Evolutionary conservation across 331 rosid species (phyloP).

Genomic region (Quercus phellos): DNA sequence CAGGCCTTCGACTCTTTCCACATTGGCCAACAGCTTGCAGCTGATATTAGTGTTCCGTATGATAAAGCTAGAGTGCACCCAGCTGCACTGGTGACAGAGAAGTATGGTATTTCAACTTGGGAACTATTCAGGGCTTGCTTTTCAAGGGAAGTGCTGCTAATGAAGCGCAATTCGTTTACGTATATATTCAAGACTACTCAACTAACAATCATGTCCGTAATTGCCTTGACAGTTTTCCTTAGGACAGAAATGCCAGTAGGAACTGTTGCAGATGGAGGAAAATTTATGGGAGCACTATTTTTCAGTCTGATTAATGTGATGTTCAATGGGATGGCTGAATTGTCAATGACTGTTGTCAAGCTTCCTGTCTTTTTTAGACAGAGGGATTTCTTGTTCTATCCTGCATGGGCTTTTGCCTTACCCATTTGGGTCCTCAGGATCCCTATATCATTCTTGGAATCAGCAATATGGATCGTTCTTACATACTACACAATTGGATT

Average conservation of each 20-base stretch:
- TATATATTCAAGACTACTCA: constrained; percentile 50
- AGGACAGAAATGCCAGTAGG: constrained; percentile 53
- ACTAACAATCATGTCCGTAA: constrained; percentile 37
- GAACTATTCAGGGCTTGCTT: constrained; percentile 64
- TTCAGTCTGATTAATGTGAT: constrained; percentile 49
- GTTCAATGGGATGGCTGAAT: constrained; percentile 65
- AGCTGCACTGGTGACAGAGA: constrained; percentile 48
- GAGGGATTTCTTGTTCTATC: constrained; percentile 56
- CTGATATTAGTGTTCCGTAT: constrained; percentile 40
- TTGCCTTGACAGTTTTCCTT: constrained; percentile 46
- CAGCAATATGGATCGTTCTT: constrained; percentile 46
- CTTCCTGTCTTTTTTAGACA: constrained; percentile 65
- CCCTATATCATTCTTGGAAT: constrained; percentile 50
- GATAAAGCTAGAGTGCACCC: constrained; percentile 38
- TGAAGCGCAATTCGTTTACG: constrained; percentile 44
- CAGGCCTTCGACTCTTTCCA: constrained; percentile 37
- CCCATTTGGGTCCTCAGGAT: constrained; percentile 56
- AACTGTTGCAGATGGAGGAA: constrained; percentile 34
- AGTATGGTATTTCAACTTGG: constrained; percentile 40
- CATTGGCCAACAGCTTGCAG: constrained; percentile 35
- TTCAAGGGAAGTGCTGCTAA: constrained; percentile 57
- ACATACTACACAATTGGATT: constrained; percentile 69
- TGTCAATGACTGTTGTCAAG: constrained; percentile 43
- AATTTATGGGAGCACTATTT: constrained; percentile 52
- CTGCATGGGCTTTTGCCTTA: constrained; percentile 59